These are phyloP conservation scores for Trametes versicolor DNA, from an alignment of 1,284 basidiomycete genomes.

Conservation along the genomic window DNA sequence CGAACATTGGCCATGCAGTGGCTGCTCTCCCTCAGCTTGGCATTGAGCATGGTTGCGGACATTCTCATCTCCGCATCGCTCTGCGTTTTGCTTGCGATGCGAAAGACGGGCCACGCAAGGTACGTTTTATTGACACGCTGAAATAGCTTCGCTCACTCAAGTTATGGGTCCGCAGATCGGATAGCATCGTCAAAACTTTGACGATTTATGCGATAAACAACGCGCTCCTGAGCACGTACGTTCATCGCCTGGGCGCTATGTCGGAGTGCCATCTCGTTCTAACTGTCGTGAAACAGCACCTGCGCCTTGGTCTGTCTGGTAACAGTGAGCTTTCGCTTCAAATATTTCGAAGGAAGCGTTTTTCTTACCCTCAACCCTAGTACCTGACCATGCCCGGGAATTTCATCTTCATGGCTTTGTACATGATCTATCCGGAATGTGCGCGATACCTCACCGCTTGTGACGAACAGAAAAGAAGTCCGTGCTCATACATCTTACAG, in stretches of 20 bases:
- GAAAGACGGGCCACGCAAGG: too few species aligned
- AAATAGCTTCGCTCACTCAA: too few species aligned
- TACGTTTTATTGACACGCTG: too few species aligned
- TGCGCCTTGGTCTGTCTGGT: conserved; percentile 1
- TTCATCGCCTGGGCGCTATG: neutral
- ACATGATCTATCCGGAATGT: conserved; percentile 7
- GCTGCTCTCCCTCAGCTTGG: too few species aligned
- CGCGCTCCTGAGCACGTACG: conserved; percentile 1
- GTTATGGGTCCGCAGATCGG: conserved; percentile 5
- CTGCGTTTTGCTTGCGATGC: too few species aligned
- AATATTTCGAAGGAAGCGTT: neutral
- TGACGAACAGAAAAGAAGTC: neutral
- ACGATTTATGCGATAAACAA: conserved; percentile 8
- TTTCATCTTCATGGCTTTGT: conserved; percentile 8
- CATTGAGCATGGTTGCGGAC: too few species aligned
- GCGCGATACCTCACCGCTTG: neutral
- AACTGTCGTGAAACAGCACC: neutral
- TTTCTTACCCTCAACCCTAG: neutral
- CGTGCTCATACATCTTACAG: neutral
- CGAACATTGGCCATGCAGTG: too few species aligned
- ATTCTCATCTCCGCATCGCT: too few species aligned
- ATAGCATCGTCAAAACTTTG: neutral
- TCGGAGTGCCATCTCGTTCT: neutral
- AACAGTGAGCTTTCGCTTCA: conserved; percentile 4
- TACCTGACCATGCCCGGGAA: neutral